Conservation (phyloP, 495 filamentous ascomycete species). For the Cladorrhinum samala region DNA sequence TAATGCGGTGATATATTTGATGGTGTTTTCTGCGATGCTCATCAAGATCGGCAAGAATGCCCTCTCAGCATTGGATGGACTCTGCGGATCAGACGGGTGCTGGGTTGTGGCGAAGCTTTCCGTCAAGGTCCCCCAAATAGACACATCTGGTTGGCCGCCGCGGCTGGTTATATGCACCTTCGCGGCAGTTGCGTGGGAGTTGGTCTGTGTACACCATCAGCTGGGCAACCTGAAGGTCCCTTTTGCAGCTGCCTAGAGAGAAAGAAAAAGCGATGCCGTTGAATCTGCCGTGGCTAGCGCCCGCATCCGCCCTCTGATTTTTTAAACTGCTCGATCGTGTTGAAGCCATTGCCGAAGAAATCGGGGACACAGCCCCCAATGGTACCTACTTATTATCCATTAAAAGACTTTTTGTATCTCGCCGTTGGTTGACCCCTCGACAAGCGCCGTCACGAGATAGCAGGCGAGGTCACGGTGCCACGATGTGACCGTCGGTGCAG, state of each 20-base stretch:
- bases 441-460: not conserved
- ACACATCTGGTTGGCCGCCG: slow-evolving; percentile 16
- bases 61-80: too few relatives aligned
- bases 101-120: slow-evolving; percentile 21
- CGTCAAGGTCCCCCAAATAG: not conserved
- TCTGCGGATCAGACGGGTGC: slow-evolving; percentile 2
- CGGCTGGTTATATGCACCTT: slow-evolving; percentile 11
- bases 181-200: slow-evolving; percentile 18
- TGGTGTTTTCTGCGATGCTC: too few relatives aligned
- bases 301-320: not conserved
- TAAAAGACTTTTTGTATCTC: too few relatives aligned
- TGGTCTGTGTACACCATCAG: slow-evolving; percentile 13
- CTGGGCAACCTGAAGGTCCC: not conserved
- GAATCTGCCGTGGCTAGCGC: not conserved
- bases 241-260: slow-evolving; percentile 1
- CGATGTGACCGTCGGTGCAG: not conserved
- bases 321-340: not conserved
- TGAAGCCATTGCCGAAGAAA: not conserved
- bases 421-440: not conserved
- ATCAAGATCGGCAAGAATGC: too few relatives aligned
- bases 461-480: not conserved
- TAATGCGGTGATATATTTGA: too few relatives aligned
- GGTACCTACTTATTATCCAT: too few relatives aligned
- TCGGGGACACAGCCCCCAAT: not conserved
- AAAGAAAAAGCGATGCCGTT: not conserved